Evolutionary conservation across 1,139 yeast species (phyloP).

Genomic region (Protomyces macrosporus): DNA sequence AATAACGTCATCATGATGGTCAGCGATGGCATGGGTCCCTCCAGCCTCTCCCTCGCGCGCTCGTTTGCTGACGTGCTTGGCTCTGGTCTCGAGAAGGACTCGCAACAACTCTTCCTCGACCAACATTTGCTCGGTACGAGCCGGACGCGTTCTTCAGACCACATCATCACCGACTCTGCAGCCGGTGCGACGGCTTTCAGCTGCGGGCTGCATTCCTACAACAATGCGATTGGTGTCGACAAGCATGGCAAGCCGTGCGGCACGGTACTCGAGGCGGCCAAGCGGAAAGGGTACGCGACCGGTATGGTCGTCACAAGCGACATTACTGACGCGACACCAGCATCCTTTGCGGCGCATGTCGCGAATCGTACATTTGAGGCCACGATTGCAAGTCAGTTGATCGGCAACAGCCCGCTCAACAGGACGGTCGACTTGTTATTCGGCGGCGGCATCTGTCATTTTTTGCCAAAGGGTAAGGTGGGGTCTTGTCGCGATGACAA

Average conservation of each 20-base stretch:
- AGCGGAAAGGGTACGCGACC: conserved; percentile 59
- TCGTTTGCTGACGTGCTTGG: conserved; percentile 41
- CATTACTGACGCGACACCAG: conserved; percentile 85
- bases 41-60: conserved; percentile 69
- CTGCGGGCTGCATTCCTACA: conserved; percentile 70
- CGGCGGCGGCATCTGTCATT: conserved; percentile 87
- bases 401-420: conserved; percentile 59
- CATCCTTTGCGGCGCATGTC: conserved; percentile 74
- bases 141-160: conserved; percentile 66
- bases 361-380: conserved; percentile 70
- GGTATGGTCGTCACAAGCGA: conserved; percentile 85
- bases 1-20: neutral
- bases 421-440: conserved; percentile 71
- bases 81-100: neutral
- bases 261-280: conserved; percentile 76
- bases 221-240: conserved; percentile 77
- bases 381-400: conserved; percentile 75
- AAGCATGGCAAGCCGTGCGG: conserved; percentile 65
- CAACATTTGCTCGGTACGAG: conserved; percentile 66
- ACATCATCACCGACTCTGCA: conserved; percentile 81
- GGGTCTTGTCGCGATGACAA: conserved; percentile 67
- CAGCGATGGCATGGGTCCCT: conserved; percentile 60
- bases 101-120: conserved; percentile 54
- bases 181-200: conserved; percentile 93
- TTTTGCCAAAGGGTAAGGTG: conserved; percentile 42